These are phyloP conservation scores for Candida dajiaensis DNA, from an alignment of 805 yeast genomes.

Conservation along the genomic window DNA sequence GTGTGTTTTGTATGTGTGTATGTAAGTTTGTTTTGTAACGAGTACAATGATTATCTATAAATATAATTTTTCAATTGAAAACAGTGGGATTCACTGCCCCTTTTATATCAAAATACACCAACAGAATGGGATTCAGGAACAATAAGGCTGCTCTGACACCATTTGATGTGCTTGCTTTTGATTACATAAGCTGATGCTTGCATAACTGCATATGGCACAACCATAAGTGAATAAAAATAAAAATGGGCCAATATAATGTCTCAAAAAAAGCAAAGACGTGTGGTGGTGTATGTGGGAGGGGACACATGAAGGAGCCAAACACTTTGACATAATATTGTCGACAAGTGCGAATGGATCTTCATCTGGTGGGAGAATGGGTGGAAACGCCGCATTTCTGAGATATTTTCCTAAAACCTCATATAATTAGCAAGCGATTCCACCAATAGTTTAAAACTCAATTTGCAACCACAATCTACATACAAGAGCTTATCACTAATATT, in stretches of 20 bases:
- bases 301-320: background rate
- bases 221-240: background rate
- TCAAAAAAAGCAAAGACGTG: too few species aligned
- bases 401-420: too few species aligned
- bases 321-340: background rate
- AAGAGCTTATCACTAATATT: too few species aligned
- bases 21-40: slow-evolving; percentile 1
- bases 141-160: slow-evolving; percentile 7
- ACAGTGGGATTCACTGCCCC: background rate
- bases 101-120: background rate
- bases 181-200: slow-evolving; percentile 5
- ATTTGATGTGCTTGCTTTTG: slow-evolving; percentile 12
- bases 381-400: too few species aligned
- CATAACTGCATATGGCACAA: slow-evolving; percentile 14
- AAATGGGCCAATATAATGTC: too few species aligned
- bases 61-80: background rate
- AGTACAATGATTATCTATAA: background rate
- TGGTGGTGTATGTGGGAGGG: background rate
- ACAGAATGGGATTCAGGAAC: background rate
- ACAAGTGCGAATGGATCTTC: background rate
- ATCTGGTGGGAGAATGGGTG: too few species aligned
- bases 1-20: slow-evolving; percentile 4
- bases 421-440: too few species aligned
- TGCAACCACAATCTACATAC: too few species aligned
- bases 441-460: too few species aligned